Percentiles rank a stretch among this genome's conserved stretches.
These are phyloP conservation scores for Penicillium sp. DNA, from an alignment of 2,329 filamentous ascomycete genomes.

Conservation along the genomic window DNA sequence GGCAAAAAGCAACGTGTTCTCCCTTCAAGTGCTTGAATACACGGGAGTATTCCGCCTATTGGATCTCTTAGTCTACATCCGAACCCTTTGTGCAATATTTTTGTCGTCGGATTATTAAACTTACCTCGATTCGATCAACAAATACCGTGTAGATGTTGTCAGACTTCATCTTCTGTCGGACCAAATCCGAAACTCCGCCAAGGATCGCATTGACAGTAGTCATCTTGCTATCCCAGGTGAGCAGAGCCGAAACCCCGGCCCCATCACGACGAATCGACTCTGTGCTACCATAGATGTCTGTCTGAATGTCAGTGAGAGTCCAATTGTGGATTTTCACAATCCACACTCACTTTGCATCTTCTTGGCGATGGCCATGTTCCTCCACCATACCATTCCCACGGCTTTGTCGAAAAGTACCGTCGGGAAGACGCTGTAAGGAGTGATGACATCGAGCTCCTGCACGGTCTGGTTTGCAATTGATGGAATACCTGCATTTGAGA, in stretches of 20 bases:
- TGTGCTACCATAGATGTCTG: constrained; percentile 37
- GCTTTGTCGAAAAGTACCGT: constrained; percentile 35
- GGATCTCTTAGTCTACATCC: neutral
- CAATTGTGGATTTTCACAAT: neutral
- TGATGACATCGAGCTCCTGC: constrained; percentile 40
- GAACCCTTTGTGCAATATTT: too few species aligned
- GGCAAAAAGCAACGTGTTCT: constrained; percentile 10
- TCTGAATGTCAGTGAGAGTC: neutral
- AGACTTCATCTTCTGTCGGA: constrained; percentile 34
- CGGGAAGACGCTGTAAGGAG: constrained; percentile 38
- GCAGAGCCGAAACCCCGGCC: constrained; percentile 34
- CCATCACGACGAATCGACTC: constrained; percentile 40
- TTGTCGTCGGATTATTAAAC: neutral
- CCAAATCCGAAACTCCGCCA: constrained; percentile 36
- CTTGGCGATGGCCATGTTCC: constrained; percentile 38
- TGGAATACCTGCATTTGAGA: constrained; percentile 39
- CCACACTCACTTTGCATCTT: constrained; percentile 40
- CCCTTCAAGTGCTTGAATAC: constrained; percentile 11
- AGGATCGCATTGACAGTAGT: constrained; percentile 38
- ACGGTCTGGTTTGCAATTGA: constrained; percentile 38
- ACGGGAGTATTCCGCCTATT: constrained; percentile 7
- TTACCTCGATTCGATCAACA: constrained; percentile 3
- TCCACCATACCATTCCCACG: constrained; percentile 41
- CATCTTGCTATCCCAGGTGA: constrained; percentile 44
- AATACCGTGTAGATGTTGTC: constrained; percentile 39